Evolutionary conservation across 495 filamentous ascomycete genomes (phyloP), one percentile per base, ranked within the genome.

Genomic region (Recurvomyces mirabilis): DNA sequence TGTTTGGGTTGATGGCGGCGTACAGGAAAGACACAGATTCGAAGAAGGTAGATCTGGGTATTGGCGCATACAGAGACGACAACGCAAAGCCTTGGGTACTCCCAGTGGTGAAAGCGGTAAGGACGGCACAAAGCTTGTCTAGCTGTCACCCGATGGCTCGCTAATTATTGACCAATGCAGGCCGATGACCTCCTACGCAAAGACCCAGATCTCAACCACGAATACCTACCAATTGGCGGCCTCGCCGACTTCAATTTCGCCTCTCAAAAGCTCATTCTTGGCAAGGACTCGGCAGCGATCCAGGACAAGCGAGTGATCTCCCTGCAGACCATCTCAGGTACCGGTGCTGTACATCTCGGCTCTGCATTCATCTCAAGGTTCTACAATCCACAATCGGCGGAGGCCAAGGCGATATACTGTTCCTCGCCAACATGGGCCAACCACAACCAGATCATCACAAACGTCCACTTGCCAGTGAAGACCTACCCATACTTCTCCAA

Each of bases 41-140:
- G 40, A 78, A 84, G 60, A 99, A 99, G 66, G 81, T 99, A 31
- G 91, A 99, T 70, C 63, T 96, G 53, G 89, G 91, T 43, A 88
- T 96, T 69, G 91, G 91, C 54, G 93, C 93, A 47, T 96, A 99
- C 63, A 75, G 91, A 58, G 93, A 94, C 49, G 69, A 99, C 64
- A 79, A 93, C 61, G 87, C 86, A 38, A 95, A 95, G 67, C 93
- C 91, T n/a, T 98, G 93, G 93, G 75, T 98, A 43, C 68, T 98
- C 38, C 88, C 93, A 1, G 93, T 96, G 11, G 89, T 98, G 39
- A 91, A 85, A 66, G 88, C 91, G 81, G 89, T 94, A 65, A 45
- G 64, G 59, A 40, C 5, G 30, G 15, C 6, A 19, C 17, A 20
- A n/a, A 32, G 22, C 22, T 43, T n/a, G n/a, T n/a, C n/a, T n/a